Base-by-base conservation (phyloP, 768 basidiomycete genomes). In the Hemileccinum rubropunctum region DNA sequence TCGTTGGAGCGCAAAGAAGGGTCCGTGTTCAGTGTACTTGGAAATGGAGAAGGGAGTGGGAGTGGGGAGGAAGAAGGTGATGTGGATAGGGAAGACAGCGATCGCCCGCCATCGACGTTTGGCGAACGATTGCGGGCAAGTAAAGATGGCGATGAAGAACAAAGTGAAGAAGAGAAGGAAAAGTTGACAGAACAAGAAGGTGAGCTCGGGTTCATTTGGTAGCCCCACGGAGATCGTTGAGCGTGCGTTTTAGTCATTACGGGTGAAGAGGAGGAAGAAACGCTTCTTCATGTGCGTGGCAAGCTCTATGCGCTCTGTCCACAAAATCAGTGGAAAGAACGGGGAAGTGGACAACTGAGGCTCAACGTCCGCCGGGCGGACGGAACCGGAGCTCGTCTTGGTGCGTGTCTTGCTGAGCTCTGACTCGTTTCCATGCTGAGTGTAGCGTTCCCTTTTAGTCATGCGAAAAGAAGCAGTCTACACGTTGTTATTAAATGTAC, bases 401-500 rank as follows among this genome's bases (percentile, higher is more conserved):
- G 88, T 88, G 48, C 34, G 52, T 54, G 38, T 42, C 46, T 51
- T 26, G 33, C 11, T 4, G 17, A 17, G 44, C 30, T 4, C 28
- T 9, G 40, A 9, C 12, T 11, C 13, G 11, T 41, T 51, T 15
- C 42, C 39, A 17, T 46, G 35, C 52, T 61, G 38, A 65, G 26
- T 33, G 27, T 42, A 42, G 45, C 14, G 12, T 45, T 17, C 20
- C 42, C 34, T 30, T 50, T 4, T 57, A 91, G 89, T 91, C 17
- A 90, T 91, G 88, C 79, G 89, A 53, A 91, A 90, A 65, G 89
- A 91, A 58, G 89, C 88, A 0, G 88, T 91, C 17, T 85, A 82
- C 62, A 76, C 86, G 2, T 66, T 91, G 45, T 61, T 91, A 49
- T 73, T 91, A 38, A 91, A 91, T 58, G 79, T 84, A 42, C 80